Evolutionary conservation across 768 basidiomycete genomes (phyloP).

Genomic region (Strobilomyces dryophilus): DNA sequence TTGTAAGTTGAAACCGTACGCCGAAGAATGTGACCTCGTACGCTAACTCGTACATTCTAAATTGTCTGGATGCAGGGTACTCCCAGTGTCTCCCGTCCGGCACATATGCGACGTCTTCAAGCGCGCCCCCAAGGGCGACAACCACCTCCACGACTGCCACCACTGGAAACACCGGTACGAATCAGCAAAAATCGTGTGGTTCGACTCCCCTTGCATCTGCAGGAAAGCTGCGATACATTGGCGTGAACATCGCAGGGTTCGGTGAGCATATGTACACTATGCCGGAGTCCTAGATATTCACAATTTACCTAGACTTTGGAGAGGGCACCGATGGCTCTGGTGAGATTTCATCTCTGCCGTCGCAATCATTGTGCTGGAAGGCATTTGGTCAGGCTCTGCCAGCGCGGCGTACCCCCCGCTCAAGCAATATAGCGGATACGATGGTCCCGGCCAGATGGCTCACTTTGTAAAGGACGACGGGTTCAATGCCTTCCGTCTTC

Average conservation of each 20-base stretch:
- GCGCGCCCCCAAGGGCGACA: neutral
- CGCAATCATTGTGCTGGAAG: neutral
- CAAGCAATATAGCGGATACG: constrained; percentile 2
- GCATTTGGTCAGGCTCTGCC: neutral
- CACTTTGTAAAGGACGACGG: constrained; percentile 52
- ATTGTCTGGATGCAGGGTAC: no score
- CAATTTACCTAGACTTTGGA: constrained; percentile 3
- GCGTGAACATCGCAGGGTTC: constrained; percentile 14
- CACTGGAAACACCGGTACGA: neutral
- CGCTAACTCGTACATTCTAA: no score
- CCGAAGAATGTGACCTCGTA: no score
- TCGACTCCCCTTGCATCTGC: constrained; percentile 2
- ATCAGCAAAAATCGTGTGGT: neutral
- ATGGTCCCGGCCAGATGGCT: constrained; percentile 44
- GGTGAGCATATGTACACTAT: neutral
- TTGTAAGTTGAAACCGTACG: neutral
- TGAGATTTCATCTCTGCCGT: neutral
- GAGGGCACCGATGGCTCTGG: constrained; percentile 8
- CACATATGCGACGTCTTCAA: neutral
- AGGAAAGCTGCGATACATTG: constrained; percentile 7
- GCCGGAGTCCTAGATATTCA: neutral
- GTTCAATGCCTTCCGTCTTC: constrained; percentile 54
- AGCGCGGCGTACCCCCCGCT: constrained; percentile 9
- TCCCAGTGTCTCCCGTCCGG: neutral
- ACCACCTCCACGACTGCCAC: neutral